Percentiles rank a stretch among this genome's conserved stretches.
Conservation (phyloP, 805 yeast genomes). For the Suhomyces emberorum region DNA sequence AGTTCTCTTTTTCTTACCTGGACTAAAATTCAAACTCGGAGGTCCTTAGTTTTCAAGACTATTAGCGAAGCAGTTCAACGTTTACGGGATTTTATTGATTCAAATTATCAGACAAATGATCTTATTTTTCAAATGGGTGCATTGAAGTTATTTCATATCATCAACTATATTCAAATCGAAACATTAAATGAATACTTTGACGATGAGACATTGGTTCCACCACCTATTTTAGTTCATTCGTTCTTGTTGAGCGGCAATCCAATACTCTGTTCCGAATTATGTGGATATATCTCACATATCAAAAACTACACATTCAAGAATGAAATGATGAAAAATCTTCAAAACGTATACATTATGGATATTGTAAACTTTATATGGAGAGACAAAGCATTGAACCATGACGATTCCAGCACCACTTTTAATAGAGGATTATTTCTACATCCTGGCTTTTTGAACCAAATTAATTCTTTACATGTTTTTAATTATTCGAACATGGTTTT, state of each 20-base stretch:
- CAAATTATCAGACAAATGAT: not conserved
- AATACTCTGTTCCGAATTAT: conserved; percentile 41
- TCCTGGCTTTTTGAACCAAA: conserved; percentile 26
- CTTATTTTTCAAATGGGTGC: conserved; percentile 6
- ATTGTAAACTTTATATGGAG: conserved; percentile 56
- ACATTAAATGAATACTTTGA: conserved; percentile 8
- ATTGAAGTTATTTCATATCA: conserved; percentile 12
- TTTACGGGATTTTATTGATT: conserved; percentile 1
- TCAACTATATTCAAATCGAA: conserved; percentile 10
- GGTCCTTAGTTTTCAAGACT: conserved; percentile 2
- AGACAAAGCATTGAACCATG: conserved; percentile 46
- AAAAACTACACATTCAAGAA: conserved; percentile 32
- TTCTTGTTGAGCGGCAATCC: conserved; percentile 44
- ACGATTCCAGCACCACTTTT: conserved; percentile 19
- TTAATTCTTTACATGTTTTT: conserved; percentile 29
- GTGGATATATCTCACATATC: conserved; percentile 44
- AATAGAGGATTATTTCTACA: conserved; percentile 40
- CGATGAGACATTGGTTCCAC: conserved; percentile 27
- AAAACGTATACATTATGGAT: conserved; percentile 54
- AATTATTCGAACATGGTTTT: conserved; percentile 29
- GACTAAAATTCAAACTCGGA: too few relatives aligned
- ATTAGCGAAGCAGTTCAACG: conserved; percentile 8
- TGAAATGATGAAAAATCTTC: conserved; percentile 27
- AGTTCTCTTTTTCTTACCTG: too few relatives aligned
- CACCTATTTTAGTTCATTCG: conserved; percentile 37